These are phyloP conservation scores for Trametes punicea DNA, from an alignment of 768 basidiomycete species.

Conservation along the genomic window DNA sequence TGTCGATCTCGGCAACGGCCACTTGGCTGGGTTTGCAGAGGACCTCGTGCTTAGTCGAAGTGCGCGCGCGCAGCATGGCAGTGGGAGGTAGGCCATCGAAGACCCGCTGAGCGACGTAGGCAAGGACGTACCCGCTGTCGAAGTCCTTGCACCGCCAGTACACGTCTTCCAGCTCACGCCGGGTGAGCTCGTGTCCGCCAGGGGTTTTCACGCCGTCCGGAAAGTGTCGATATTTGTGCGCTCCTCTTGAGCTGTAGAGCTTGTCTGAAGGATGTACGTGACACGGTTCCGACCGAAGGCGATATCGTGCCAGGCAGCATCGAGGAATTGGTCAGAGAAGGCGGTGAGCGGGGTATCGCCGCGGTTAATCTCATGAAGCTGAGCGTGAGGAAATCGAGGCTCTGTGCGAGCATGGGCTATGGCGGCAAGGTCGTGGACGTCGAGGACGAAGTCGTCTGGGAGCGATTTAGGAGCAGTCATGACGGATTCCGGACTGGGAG, in stretches of 20 bases:
- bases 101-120: constrained; percentile 21
- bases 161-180: constrained; percentile 23
- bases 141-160: constrained; percentile 25
- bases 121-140: constrained; percentile 21
- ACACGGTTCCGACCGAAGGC: constrained; percentile 1
- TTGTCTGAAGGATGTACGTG: constrained; percentile 16
- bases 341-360: constrained; percentile 2
- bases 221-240: constrained; percentile 15
- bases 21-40: constrained; percentile 15
- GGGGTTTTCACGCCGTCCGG: constrained; percentile 17
- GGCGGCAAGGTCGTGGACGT: constrained; percentile 24
- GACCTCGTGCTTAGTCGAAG: constrained; percentile 16
- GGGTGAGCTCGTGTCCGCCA: constrained; percentile 3
- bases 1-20: constrained; percentile 18
- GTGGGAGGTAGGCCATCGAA: constrained; percentile 22
- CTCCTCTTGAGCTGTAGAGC: background rate
- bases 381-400: constrained; percentile 11
- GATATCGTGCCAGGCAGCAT: background rate
- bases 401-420: constrained; percentile 15
- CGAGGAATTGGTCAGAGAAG: constrained; percentile 10
- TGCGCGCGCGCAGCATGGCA: constrained; percentile 18
- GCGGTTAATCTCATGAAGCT: constrained; percentile 17
- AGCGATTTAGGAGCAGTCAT: background rate
- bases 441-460: constrained; percentile 19
- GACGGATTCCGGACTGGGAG: background rate